Base-by-base conservation (phyloP, 192 early-diverging fungal species). In the Entomortierella beljakovae region DNA sequence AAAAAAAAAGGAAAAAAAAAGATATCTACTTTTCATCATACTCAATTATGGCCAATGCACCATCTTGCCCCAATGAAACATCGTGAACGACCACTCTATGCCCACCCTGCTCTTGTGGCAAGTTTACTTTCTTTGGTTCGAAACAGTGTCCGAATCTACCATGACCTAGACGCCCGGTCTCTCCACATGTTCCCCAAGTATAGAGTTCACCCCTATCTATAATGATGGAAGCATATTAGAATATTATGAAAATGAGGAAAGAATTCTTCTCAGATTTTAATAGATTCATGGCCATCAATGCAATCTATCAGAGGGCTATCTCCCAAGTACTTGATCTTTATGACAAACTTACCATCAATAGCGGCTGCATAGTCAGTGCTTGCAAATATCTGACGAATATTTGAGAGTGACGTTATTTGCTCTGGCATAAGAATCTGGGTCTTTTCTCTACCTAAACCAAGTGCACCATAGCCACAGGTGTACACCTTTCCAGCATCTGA, bases 381-480 rank as follows among this genome's bases (percentile, higher is more conserved):
- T 10, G 90, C 90, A 59, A 81, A 80, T 33, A 93, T 80, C 25
- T 70, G 68, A 31, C 38, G 63, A 25, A 92, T 75, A 9, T 61
- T 57, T 22, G 56, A 48, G 23, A 90, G 53, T 13, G 72, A 61
- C 2, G 56, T 15, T 25, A 92, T 81, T 28, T 70, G 54, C 2
- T 58, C 53, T 4, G 88, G 87, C 64, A 73, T 76, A 26, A 93
- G 65, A 20, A 82, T 67, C 51, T 88, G 84, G 15, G 81, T 64
- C 28, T 57, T 61, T 7, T 76, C 73, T 7, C 63, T 43, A 0
- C 90, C 90, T 20, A 87, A 63, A 3, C 91, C 91, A 32, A 92
- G 59, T 3, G 88, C 86, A 13, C 92, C 92, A 70, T 89, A 93
- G 1, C 92, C 92, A 43, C 92, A 93, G 11, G 73, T 81, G 64